phyloP scores from a whole-genome alignment of 2,329 filamentous ascomycete genomes.

The Aspergillus novofumigatus region DNA sequence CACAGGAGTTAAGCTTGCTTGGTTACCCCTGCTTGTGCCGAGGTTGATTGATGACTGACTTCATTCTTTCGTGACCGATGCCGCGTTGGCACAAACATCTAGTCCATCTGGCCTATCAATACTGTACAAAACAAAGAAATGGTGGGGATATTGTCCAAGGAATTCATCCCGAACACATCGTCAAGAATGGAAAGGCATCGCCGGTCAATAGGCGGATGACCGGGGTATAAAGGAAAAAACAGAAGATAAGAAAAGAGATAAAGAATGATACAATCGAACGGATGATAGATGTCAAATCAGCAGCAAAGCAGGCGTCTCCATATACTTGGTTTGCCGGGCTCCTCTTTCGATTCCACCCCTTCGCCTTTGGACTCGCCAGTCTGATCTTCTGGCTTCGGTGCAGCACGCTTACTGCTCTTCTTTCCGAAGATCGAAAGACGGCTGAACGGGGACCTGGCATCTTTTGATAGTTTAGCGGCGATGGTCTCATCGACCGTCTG shows the following conservation, averaged over 20 bases:
- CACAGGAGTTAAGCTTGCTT: neutral
- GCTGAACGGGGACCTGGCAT: conserved; percentile 2
- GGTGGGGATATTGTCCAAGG: neutral
- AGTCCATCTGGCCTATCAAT: neutral
- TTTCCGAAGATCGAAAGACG: conserved; percentile 6
- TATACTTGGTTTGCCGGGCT: conserved; percentile 3
- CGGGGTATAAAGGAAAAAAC: conserved; percentile 12
- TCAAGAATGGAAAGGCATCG: neutral
- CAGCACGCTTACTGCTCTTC: conserved; percentile 2
- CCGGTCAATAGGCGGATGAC: neutral
- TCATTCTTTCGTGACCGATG: neutral
- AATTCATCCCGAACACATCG: neutral
- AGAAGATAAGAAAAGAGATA: conserved; percentile 1
- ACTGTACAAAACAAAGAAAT: neutral
- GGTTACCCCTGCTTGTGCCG: neutral
- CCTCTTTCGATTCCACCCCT: neutral
- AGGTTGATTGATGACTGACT: neutral
- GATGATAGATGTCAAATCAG: neutral
- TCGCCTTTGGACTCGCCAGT: neutral
- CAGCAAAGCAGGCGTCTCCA: conserved; percentile 18
- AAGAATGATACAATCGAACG: neutral
- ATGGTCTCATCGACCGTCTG: conserved; percentile 4
- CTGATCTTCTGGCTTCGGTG: conserved; percentile 1
- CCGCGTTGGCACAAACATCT: neutral
- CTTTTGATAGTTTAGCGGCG: conserved; percentile 3